These are phyloP conservation scores for Trichothecium roseum DNA, from an alignment of 2,329 filamentous ascomycete genomes.

Conservation along the genomic window DNA sequence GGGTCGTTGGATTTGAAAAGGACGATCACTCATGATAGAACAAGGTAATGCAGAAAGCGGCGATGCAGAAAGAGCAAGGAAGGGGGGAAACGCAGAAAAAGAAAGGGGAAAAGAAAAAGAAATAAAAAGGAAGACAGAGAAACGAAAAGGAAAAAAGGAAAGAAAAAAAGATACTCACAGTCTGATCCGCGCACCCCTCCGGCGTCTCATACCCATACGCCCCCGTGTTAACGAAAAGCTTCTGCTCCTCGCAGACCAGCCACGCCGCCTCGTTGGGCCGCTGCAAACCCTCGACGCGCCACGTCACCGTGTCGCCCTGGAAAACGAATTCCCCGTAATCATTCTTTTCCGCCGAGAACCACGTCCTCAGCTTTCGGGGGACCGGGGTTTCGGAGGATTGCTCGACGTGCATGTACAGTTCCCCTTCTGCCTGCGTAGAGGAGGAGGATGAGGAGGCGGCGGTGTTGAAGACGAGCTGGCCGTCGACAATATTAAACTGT, in stretches of 20 bases:
- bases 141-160: background rate
- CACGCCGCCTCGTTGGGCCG: slow-evolving; percentile 47
- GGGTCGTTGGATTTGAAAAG: too few species aligned
- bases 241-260: slow-evolving; percentile 43
- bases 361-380: slow-evolving; percentile 37
- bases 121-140: background rate
- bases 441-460: too few species aligned
- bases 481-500: slow-evolving; percentile 44
- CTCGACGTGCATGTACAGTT: slow-evolving; percentile 37
- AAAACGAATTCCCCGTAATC: slow-evolving; percentile 45
- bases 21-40: too few species aligned
- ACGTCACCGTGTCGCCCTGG: slow-evolving; percentile 47
- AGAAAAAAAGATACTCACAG: slow-evolving; percentile 24
- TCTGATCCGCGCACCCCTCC: slow-evolving; percentile 46
- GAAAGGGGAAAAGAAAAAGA: background rate
- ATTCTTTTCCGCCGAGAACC: slow-evolving; percentile 39
- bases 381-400: slow-evolving; percentile 31
- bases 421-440: too few species aligned
- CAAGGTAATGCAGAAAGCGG: too few species aligned
- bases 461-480: slow-evolving; percentile 44
- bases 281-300: slow-evolving; percentile 36
- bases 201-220: slow-evolving; percentile 49
- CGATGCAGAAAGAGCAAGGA: too few species aligned
- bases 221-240: slow-evolving; percentile 47
- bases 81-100: background rate